phyloP scores from a whole-genome alignment of 768 basidiomycete species.

The Suillus americanus region DNA sequence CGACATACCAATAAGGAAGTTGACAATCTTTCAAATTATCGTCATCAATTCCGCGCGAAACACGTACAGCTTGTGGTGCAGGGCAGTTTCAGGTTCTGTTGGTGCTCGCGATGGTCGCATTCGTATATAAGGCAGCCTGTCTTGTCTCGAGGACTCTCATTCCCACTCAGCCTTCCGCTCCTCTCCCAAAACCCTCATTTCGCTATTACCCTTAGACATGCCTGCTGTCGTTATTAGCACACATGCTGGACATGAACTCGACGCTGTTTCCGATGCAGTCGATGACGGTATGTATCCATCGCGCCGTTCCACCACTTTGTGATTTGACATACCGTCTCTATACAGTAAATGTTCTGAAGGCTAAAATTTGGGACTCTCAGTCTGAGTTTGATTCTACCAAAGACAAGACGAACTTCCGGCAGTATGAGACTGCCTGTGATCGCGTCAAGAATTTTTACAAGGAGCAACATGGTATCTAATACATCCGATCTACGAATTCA shows the following conservation, averaged over 20 bases:
- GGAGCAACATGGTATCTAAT: slow-evolving; percentile 66
- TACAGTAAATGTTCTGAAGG: slow-evolving; percentile 70
- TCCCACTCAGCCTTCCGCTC: not conserved
- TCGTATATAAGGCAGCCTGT: slow-evolving; percentile 7
- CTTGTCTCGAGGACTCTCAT: slow-evolving; percentile 4
- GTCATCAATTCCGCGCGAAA: slow-evolving; percentile 8
- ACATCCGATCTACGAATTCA: not conserved
- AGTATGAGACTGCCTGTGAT: slow-evolving; percentile 75
- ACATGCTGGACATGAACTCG: slow-evolving; percentile 35
- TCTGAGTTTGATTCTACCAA: slow-evolving; percentile 53
- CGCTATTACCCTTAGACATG: slow-evolving; percentile 15
- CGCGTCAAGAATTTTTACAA: slow-evolving; percentile 77
- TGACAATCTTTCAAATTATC: not conserved
- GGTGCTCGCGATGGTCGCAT: not conserved
- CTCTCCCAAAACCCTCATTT: not conserved
- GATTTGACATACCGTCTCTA: not conserved
- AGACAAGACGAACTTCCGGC: slow-evolving; percentile 67
- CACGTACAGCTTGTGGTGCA: not conserved
- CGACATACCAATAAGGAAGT: not conserved
- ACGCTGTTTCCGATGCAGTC: slow-evolving; percentile 46
- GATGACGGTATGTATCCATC: slow-evolving; percentile 41
- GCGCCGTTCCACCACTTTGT: not conserved
- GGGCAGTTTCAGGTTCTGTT: slow-evolving; percentile 3
- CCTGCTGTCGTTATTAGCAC: slow-evolving; percentile 21
- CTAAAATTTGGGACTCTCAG: slow-evolving; percentile 54